Evolutionary conservation across 305 asterid species (phyloP).

Genomic region (Nicotiana rustica): DNA sequence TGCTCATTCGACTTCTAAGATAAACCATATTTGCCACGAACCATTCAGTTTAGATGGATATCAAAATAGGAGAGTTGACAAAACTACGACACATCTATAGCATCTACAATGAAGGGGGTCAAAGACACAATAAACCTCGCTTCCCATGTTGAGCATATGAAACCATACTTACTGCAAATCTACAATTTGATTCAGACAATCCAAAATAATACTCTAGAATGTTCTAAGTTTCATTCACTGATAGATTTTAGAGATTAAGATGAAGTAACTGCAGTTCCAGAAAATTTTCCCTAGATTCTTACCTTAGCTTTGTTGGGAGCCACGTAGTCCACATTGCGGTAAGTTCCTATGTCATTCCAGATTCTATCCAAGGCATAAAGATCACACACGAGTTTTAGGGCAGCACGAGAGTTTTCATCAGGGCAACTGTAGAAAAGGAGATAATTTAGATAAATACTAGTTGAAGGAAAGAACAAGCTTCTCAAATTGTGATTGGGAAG

Average conservation of each 20-base stretch:
- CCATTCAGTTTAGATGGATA: background rate
- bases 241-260: background rate
- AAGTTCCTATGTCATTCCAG: conserved; percentile 97
- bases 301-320: conserved; percentile 99
- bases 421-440: conserved; percentile 67
- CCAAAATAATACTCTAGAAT: background rate
- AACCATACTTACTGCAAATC: conserved; percentile 10
- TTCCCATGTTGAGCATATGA: background rate
- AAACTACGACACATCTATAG: background rate
- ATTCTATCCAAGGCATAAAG: conserved; percentile 92
- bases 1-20: conserved; percentile 22
- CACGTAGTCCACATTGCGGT: conserved; percentile 96
- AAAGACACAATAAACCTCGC: background rate
- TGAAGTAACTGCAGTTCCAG: background rate
- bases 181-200: background rate
- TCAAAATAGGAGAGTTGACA: background rate
- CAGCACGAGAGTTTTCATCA: conserved; percentile 70
- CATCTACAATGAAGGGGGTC: background rate
- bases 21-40: background rate
- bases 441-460: conserved; percentile 16
- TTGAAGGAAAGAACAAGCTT: background rate
- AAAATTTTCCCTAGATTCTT: conserved; percentile 12
- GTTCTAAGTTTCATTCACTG: background rate
- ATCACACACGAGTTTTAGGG: conserved; percentile 87
- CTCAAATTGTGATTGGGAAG: conserved; percentile 27